These are phyloP conservation scores for Scheffersomyces titani DNA, from an alignment of 1,139 yeast species.

Conservation along the genomic window DNA sequence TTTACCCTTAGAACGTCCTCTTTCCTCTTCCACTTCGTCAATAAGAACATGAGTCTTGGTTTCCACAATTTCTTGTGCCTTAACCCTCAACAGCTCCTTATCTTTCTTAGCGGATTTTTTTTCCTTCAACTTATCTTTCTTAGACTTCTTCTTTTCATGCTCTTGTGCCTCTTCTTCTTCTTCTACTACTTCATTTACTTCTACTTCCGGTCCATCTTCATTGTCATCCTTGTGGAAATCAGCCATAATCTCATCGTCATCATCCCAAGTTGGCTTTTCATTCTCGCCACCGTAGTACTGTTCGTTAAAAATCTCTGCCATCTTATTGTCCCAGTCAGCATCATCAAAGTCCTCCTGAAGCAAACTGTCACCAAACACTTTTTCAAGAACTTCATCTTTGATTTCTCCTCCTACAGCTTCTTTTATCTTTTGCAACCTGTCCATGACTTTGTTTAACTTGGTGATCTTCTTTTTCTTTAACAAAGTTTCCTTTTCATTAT, in stretches of 20 bases:
- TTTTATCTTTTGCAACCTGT: conserved; percentile 72
- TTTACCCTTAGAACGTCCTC: conserved; percentile 47
- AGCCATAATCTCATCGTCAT: conserved; percentile 28
- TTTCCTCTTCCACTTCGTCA: conserved; percentile 68
- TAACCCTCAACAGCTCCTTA: conserved; percentile 58
- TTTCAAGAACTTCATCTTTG: conserved; percentile 60
- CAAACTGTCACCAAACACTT: conserved; percentile 70
- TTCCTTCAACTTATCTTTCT: conserved; percentile 52
- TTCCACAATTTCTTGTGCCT: conserved; percentile 72
- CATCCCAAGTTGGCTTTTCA: conserved; percentile 43
- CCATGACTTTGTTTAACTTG: conserved; percentile 77
- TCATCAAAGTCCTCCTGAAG: conserved; percentile 89
- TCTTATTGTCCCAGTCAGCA: conserved; percentile 86
- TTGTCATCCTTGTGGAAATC: conserved; percentile 16
- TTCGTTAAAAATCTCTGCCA: conserved; percentile 84
- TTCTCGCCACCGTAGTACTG: conserved; percentile 67
- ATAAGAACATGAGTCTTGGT: conserved; percentile 43
- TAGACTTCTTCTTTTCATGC: conserved; percentile 40
- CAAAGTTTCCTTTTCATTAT: conserved; percentile 58
- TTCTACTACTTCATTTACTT: conserved; percentile 43
- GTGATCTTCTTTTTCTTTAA: conserved; percentile 71
- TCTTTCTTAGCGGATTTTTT: conserved; percentile 65
- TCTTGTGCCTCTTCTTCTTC: conserved; percentile 23
- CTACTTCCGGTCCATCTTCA: conserved; percentile 15
- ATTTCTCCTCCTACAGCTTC: conserved; percentile 82